phyloP scores from a whole-genome alignment of 2,329 filamentous ascomycete species.

The Claviceps capensis region DNA sequence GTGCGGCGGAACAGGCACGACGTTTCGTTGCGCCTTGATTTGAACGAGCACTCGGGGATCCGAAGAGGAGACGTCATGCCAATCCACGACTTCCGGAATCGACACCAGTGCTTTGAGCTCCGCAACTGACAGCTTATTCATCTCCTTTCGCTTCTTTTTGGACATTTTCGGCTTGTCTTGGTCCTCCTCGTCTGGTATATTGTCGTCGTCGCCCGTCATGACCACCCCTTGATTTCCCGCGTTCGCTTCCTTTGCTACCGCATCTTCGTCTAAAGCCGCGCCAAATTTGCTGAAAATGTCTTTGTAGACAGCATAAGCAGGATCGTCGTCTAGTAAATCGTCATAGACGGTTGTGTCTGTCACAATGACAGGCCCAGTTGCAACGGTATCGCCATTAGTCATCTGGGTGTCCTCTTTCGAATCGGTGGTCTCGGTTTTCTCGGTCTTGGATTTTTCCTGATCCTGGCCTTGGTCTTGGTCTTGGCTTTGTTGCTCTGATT shows the following conservation, averaged over 20 bases:
- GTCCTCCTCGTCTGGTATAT: conserved; percentile 74
- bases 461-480: conserved; percentile 3
- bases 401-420: conserved; percentile 8
- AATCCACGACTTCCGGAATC: conserved; percentile 90
- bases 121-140: conserved; percentile 86
- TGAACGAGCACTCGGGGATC: conserved; percentile 83
- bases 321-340: conserved; percentile 53
- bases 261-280: conserved; percentile 47
- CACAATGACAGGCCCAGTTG: conserved; percentile 20
- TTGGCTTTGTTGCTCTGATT: neutral
- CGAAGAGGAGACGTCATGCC: conserved; percentile 86
- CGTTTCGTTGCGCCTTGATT: conserved; percentile 89
- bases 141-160: conserved; percentile 87
- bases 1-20: conserved; percentile 84
- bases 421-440: conserved; percentile 14
- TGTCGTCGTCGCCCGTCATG: conserved; percentile 70
- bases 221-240: conserved; percentile 70
- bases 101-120: conserved; percentile 85
- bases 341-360: conserved; percentile 42
- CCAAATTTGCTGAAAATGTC: conserved; percentile 72
- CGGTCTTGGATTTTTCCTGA: conserved; percentile 6
- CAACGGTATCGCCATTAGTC: neutral
- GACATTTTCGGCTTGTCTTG: conserved; percentile 58
- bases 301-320: conserved; percentile 72
- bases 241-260: conserved; percentile 49